Percentiles rank a stretch among this genome's conserved stretches.
These are phyloP conservation scores for Oidium heveae DNA, from an alignment of 2,329 filamentous ascomycete species.

Conservation along the genomic window DNA sequence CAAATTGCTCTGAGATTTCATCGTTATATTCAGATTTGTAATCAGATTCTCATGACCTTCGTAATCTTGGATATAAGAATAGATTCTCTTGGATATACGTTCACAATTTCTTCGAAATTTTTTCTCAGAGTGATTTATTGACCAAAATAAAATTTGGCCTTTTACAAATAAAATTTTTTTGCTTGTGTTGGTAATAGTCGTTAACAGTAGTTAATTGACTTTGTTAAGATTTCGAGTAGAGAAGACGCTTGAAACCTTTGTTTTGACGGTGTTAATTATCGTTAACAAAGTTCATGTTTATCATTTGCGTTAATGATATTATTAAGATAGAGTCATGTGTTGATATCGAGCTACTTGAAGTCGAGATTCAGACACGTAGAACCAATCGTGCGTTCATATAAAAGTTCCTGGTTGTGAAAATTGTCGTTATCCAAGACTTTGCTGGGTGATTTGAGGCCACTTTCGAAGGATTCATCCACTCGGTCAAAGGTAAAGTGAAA, in stretches of 20 bases:
- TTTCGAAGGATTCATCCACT: no score
- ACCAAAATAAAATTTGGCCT: neutral
- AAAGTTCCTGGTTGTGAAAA: no score
- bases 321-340: neutral
- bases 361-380: neutral
- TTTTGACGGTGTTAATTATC: neutral
- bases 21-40: no score
- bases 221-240: neutral
- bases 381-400: no score
- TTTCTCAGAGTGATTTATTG: neutral
- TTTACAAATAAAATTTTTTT: constrained; percentile 1
- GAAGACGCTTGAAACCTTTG: neutral
- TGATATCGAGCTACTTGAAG: neutral
- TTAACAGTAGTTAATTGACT: neutral
- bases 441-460: no score
- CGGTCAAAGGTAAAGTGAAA: no score
- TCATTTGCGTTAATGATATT: neutral
- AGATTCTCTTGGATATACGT: neutral
- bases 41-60: neutral
- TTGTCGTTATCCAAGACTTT: no score
- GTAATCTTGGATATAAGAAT: neutral
- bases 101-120: neutral
- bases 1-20: neutral
- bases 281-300: neutral
- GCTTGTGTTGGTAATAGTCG: neutral